Base-by-base conservation (phyloP, 2,329 filamentous ascomycete species). In the Aspergillus ibericus region DNA sequence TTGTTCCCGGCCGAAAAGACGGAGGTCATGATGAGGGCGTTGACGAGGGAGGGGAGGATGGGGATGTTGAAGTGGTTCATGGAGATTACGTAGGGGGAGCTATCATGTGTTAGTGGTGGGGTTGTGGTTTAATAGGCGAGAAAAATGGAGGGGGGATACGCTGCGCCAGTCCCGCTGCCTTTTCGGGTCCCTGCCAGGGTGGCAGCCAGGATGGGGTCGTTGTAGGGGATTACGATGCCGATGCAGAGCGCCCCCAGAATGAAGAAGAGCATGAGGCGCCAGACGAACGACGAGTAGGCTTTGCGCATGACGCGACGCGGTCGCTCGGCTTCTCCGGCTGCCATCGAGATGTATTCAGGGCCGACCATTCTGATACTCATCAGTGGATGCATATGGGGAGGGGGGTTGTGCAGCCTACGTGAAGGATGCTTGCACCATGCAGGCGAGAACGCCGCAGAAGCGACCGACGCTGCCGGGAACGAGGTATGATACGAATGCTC, bases 241-340 rank as follows among this genome's bases (percentile, higher is more conserved):
- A 90, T 85, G 16, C 82, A 85, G 3, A 92, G 80, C 0, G 88
- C 85, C 1, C 88, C 88, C 1, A 89, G 81, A 42, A 90, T 82
- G 75, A 91, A 92, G 72, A 92, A 92, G 15, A 84, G 76, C 0
- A 87, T 86, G 27, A 92, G 78, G n/a, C 90, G 87, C 75, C 89
- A 91, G 70, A 91, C 90, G 2, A 91, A 88, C 55, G 88, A 85
- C 58, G 89, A 88, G 74, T 86, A 91, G 1, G 89, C 89, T 22
- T 83, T 84, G 0, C 87, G 88, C 76, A 93, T 85, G 20, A 87
- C 81, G n/a, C 76, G 78, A 5, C 87, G 83, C 0, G 88, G 88
- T 61, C 88, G 87, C 66, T 88, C 83, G 1, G 88, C 83, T 70
- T 91, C 88, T 10, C 83, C 87, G 1, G 88, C 87, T 4, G 80